Base-by-base conservation (phyloP, 1,139 yeast genomes). In the Debaryomyces udenii region DNA sequence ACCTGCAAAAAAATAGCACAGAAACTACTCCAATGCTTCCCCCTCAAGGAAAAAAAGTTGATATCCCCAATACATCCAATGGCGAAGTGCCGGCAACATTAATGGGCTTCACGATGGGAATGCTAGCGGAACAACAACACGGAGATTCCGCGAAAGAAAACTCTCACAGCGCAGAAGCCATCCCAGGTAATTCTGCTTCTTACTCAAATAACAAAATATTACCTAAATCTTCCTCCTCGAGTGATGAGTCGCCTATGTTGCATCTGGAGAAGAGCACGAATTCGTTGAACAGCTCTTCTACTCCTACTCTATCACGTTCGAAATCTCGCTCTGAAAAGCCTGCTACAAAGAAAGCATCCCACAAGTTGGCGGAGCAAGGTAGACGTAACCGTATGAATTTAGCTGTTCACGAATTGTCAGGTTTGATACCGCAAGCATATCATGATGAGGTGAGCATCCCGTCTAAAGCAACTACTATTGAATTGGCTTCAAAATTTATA, bases 351-450 rank as follows among this genome's bases (percentile, higher is more conserved):
- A 83, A 83, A 52, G 86, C 93, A 4, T 83, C 87, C 18, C 99
- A 93, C 63, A 91, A 93, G 58, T 74, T 88, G 20, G 98, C 99
- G 0, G 99, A 93, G 64, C 97, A 93, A 63, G 98, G 96, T 9
- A 74, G 99, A 45, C 78, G 99, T 53, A 90, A 91, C 61, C 73
- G 99, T 49, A 85, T 93, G 84, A 93, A 93, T 62, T 66, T 72
- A 43, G 98, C 97, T 0, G 81, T 93, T 15, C 80, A 80, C 36
- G 96, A 88, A 38, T 68, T 93, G 43, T 84, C 85, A 3, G 56
- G 70, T 9, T 65, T 89, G 47, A 75, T 93, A 17, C 95, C 96
- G 0, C 79, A 82, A 11, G 59, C 64, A 15, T 67, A 83, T 53
- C 85, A 80, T 49, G 78, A 75, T 36, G 77, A 78, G 28, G 81